Conservation (phyloP, 495 filamentous ascomycete species). For the Aspergillus taichungensis region DNA sequence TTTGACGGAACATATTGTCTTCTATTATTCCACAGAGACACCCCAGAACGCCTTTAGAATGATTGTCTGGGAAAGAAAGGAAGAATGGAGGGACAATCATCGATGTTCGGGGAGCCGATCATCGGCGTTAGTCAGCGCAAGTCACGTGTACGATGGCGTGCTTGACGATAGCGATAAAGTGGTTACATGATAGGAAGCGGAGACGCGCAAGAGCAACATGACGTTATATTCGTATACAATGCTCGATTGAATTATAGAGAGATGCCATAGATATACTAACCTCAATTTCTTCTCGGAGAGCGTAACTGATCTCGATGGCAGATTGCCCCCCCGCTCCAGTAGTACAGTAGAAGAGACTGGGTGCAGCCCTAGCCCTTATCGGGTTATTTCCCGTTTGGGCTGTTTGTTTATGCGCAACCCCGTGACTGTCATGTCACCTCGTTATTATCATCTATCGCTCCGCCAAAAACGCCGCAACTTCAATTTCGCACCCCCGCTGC, state of each 20-base stretch:
- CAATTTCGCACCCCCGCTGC: slow-evolving; percentile 3
- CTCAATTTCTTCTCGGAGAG: no score
- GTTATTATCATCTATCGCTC: slow-evolving; percentile 2
- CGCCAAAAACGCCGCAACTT: slow-evolving; percentile 15
- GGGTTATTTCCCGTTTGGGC: slow-evolving; percentile 31
- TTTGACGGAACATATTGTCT: slow-evolving; percentile 47
- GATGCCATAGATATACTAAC: no score
- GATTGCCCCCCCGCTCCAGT: no score
- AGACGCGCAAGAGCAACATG: no score
- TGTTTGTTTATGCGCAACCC: slow-evolving; percentile 38
- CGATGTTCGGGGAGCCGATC: slow-evolving; percentile 7
- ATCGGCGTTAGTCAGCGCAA: slow-evolving; percentile 14
- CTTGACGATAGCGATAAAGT: slow-evolving; percentile 1
- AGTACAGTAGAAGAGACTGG: slow-evolving; percentile 1
- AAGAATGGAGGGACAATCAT: slow-evolving; percentile 1
- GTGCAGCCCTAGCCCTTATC: slow-evolving; percentile 32
- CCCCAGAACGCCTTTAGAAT: background rate
- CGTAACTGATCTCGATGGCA: no score
- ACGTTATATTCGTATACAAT: background rate
- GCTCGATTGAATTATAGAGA: no score
- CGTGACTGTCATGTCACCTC: slow-evolving; percentile 15
- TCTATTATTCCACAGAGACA: slow-evolving; percentile 2
- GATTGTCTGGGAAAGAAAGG: slow-evolving; percentile 1
- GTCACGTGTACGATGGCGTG: slow-evolving; percentile 22
- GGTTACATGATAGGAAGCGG: no score